phyloP scores from a whole-genome alignment of 768 basidiomycete genomes.

The Lentinula edodes region DNA sequence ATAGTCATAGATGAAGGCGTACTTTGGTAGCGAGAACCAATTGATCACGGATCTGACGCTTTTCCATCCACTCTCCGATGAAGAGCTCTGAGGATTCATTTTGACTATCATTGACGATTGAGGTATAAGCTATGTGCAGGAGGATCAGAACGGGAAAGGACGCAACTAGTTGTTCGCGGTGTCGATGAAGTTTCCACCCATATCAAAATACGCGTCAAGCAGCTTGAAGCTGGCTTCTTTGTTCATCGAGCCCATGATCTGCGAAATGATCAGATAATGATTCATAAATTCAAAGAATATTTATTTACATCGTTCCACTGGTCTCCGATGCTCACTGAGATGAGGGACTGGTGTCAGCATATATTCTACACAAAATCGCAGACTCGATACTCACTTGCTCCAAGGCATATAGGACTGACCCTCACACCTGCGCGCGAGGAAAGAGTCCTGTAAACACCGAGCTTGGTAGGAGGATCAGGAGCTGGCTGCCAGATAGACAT shows the following conservation, averaged over 20 bases:
- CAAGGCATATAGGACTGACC: slow-evolving; percentile 40
- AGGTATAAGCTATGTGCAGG: neutral
- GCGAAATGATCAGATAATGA: neutral
- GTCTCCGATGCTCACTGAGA: slow-evolving; percentile 33
- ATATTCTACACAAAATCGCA: neutral
- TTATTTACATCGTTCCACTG: slow-evolving; percentile 21
- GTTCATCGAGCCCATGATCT: slow-evolving; percentile 25
- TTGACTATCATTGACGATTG: slow-evolving; percentile 27
- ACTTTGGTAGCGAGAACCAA: slow-evolving; percentile 44
- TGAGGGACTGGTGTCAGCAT: neutral
- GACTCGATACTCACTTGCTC: slow-evolving; percentile 19
- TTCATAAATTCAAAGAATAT: neutral
- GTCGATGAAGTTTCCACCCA: slow-evolving; percentile 41
- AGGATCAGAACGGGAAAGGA: neutral
- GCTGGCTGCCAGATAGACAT: slow-evolving; percentile 7
- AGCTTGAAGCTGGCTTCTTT: slow-evolving; percentile 36
- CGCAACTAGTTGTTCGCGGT: slow-evolving; percentile 38
- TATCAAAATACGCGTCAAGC: slow-evolving; percentile 35
- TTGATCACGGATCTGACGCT: slow-evolving; percentile 38
- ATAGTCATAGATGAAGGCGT: neutral
- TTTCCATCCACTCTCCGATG: slow-evolving; percentile 49
- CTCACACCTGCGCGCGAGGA: slow-evolving; percentile 32
- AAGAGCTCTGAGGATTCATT: slow-evolving; percentile 48
- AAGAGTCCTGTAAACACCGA: slow-evolving; percentile 12
- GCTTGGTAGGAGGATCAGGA: slow-evolving; percentile 15